Conservation (phyloP, 805 yeast genomes). For the Spathaspora sp. region DNA sequence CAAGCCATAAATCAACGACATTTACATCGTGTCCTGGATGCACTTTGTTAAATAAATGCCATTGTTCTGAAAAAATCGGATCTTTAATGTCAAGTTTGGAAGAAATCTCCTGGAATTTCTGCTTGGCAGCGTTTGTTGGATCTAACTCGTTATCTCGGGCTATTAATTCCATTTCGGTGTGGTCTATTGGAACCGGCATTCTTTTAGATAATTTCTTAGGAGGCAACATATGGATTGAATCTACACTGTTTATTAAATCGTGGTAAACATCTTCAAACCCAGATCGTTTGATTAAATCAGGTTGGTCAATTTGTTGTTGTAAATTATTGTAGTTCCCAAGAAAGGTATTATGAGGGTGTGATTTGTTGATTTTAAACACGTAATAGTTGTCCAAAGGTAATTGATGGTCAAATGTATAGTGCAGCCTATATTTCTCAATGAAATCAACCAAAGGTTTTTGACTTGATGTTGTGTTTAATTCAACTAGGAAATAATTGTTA, state of each 20-base stretch:
- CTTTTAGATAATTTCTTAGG: conserved; percentile 54
- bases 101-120: conserved; percentile 43
- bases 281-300: conserved; percentile 14
- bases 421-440: conserved; percentile 30
- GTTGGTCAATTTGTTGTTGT: neutral
- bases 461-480: conserved; percentile 34
- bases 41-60: conserved; percentile 82
- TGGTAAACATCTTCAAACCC: conserved; percentile 25
- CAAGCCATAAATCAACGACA: conserved; percentile 80
- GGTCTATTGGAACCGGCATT: conserved; percentile 46
- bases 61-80: conserved; percentile 79
- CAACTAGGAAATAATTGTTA: conserved; percentile 62
- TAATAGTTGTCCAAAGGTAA: conserved; percentile 57
- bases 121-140: conserved; percentile 47
- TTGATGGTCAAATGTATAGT: conserved; percentile 54
- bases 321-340: conserved; percentile 29
- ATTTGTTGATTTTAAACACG: conserved; percentile 57
- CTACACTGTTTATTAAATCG: conserved; percentile 23
- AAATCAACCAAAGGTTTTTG: conserved; percentile 32
- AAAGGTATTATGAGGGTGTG: conserved; percentile 26
- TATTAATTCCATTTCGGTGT: conserved; percentile 6
- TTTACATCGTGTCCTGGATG: conserved; percentile 84
- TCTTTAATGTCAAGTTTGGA: conserved; percentile 64
- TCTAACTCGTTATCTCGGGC: conserved; percentile 5
- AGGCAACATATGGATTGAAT: conserved; percentile 52